Evolutionary conservation across 768 basidiomycete genomes (phyloP).

Genomic region (Termitomyces sp.): DNA sequence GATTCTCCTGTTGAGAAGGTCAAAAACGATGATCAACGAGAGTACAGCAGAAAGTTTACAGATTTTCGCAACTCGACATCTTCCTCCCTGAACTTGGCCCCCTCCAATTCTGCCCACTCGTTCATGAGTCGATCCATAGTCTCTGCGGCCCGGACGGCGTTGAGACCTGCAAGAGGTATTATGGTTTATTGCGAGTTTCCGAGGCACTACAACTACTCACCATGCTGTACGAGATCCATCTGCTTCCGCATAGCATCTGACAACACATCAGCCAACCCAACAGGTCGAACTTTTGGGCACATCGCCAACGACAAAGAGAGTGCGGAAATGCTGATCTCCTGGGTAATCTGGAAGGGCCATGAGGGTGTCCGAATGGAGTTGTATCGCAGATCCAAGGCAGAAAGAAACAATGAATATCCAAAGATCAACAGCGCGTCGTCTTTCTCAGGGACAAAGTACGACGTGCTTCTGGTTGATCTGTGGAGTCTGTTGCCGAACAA

Average conservation of each 20-base stretch:
- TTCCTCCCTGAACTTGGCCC: background rate
- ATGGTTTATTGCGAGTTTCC: background rate
- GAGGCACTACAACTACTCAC: background rate
- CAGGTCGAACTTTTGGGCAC: conserved; percentile 20
- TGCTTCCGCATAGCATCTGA: conserved; percentile 8
- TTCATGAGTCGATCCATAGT: conserved; percentile 5
- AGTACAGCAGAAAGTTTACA: background rate
- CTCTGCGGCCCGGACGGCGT: background rate
- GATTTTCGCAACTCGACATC: background rate
- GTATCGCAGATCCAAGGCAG: conserved; percentile 21
- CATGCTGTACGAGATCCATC: conserved; percentile 7
- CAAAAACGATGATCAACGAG: background rate
- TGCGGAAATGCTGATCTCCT: conserved; percentile 21
- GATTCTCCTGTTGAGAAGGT: background rate
- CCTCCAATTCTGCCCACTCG: background rate
- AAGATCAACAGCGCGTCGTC: conserved; percentile 22
- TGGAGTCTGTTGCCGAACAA: conserved; percentile 19
- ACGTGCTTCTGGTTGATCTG: conserved; percentile 15
- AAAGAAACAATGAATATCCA: conserved; percentile 26
- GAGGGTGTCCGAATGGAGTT: conserved; percentile 16
- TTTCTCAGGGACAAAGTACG: conserved; percentile 18
- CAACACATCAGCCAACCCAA: conserved; percentile 19
- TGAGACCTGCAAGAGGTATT: background rate
- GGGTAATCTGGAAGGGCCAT: conserved; percentile 19
- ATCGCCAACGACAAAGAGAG: conserved; percentile 19